Percentiles rank a stretch among this genome's conserved stretches.
phyloP scores from a whole-genome alignment of 176 grass and related monocot species.

The Zizania latifolia region DNA sequence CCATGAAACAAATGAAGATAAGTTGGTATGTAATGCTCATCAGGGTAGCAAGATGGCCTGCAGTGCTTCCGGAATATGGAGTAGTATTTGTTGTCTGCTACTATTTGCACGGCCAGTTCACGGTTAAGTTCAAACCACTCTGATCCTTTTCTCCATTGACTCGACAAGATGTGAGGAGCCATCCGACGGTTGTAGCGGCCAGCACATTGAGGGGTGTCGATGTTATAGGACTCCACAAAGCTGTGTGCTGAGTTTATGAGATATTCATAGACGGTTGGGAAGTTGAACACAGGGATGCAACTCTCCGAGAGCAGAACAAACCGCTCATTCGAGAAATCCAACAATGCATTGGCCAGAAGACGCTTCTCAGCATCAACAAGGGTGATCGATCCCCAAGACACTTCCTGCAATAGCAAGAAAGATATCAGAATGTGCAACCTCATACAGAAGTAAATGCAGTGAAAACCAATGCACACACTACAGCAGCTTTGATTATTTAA shows the following conservation, averaged over 20 bases:
- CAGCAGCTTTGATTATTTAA: neutral
- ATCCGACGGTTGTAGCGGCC: constrained; percentile 76
- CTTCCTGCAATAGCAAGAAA: constrained; percentile 50
- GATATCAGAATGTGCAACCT: neutral
- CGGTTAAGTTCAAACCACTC: constrained; percentile 85
- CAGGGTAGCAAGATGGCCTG: constrained; percentile 70
- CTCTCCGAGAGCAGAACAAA: constrained; percentile 76
- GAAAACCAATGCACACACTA: neutral
- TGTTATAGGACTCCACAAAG: constrained; percentile 69
- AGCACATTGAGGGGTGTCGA: constrained; percentile 46
- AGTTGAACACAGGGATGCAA: constrained; percentile 74
- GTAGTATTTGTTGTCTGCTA: constrained; percentile 72
- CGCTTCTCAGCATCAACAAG: constrained; percentile 85
- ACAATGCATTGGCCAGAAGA: constrained; percentile 66
- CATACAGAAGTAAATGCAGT: neutral
- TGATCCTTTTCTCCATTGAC: constrained; percentile 72
- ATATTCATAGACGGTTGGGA: constrained; percentile 71
- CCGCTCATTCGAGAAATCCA: constrained; percentile 77
- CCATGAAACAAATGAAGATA: constrained; percentile 71
- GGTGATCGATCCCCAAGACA: constrained; percentile 83
- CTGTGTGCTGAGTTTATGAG: constrained; percentile 63
- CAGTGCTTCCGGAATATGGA: constrained; percentile 63
- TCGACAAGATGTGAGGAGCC: constrained; percentile 60
- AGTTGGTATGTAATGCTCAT: constrained; percentile 88
- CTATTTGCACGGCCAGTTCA: constrained; percentile 49